Evolutionary conservation across 768 basidiomycete genomes (phyloP).

Genomic region (Auricularia sp.): DNA sequence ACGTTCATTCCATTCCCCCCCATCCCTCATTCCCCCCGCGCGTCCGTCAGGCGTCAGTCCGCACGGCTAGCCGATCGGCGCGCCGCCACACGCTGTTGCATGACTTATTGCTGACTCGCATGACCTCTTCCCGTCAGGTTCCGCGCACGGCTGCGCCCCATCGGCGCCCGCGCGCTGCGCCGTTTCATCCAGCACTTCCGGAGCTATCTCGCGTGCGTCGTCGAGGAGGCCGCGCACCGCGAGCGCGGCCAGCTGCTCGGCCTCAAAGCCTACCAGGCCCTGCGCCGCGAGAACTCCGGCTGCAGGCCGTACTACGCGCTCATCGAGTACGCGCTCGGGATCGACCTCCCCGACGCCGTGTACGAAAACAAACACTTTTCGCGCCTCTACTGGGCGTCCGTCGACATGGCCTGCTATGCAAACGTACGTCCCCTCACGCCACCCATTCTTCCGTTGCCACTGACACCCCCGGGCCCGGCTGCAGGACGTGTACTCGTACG

Average conservation of each 20-base stretch:
- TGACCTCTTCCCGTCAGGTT: conserved; percentile 31
- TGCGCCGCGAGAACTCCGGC: conserved; percentile 63
- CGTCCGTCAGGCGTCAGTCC: too few species aligned
- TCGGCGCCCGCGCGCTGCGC: conserved; percentile 36
- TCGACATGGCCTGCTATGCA: conserved; percentile 59
- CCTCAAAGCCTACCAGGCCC: conserved; percentile 39
- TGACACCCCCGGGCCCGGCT: neutral
- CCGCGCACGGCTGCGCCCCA: conserved; percentile 32
- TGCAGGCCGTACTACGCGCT: conserved; percentile 54
- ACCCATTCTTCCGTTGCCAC: too few species aligned
- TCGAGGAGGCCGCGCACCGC: conserved; percentile 51
- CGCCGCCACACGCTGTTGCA: neutral
- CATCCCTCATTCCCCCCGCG: too few species aligned
- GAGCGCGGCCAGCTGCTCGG: conserved; percentile 45
- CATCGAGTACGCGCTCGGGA: conserved; percentile 47
- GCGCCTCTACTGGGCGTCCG: conserved; percentile 45
- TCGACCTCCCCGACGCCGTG: conserved; percentile 54
- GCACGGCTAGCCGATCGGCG: too few species aligned
- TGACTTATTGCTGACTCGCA: neutral
- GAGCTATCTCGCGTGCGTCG: conserved; percentile 48
- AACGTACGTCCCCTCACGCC: conserved; percentile 36
- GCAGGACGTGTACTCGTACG: conserved; percentile 33
- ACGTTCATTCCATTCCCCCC: neutral
- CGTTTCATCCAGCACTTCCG: conserved; percentile 45
- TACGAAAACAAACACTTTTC: conserved; percentile 45